Conservation (phyloP, 2,329 filamentous ascomycete species). For the Paraphoma sp. region DNA sequence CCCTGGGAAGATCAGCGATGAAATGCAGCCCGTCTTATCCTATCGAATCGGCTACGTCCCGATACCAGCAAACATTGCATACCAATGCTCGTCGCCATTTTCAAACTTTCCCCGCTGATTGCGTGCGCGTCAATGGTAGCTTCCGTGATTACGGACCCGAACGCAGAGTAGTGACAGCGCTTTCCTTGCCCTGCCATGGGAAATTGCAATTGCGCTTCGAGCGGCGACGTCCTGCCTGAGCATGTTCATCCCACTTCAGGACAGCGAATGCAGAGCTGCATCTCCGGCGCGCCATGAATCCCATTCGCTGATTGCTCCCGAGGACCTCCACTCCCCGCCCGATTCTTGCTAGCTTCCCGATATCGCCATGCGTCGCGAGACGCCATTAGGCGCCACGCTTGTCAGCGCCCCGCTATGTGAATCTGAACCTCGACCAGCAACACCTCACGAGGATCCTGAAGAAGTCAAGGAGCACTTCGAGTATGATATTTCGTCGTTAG, state of each 20-base stretch:
- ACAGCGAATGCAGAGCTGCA: constrained; percentile 9
- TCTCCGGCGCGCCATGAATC: constrained; percentile 3
- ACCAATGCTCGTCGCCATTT: not conserved
- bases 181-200: not conserved
- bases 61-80: not conserved
- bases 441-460: not conserved
- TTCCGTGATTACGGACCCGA: not conserved
- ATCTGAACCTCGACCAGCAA: constrained; percentile 6
- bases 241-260: constrained; percentile 3
- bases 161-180: not conserved
- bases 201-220: not conserved
- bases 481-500: constrained; percentile 32
- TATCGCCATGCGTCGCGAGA: constrained; percentile 16
- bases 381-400: constrained; percentile 15
- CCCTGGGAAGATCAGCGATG: not conserved
- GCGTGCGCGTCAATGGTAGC: not conserved
- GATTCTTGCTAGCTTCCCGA: constrained; percentile 17
- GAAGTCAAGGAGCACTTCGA: constrained; percentile 1
- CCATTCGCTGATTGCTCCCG: constrained; percentile 11
- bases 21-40: not conserved
- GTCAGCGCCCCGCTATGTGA: constrained; percentile 16
- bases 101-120: not conserved
- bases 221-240: not conserved
- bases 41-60: not conserved
- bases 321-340: constrained; percentile 6